Percentiles rank a stretch among this genome's conserved stretches.
phyloP scores from a whole-genome alignment of 2,329 filamentous ascomycete species.

The Myriosclerotinia scirpicola region DNA sequence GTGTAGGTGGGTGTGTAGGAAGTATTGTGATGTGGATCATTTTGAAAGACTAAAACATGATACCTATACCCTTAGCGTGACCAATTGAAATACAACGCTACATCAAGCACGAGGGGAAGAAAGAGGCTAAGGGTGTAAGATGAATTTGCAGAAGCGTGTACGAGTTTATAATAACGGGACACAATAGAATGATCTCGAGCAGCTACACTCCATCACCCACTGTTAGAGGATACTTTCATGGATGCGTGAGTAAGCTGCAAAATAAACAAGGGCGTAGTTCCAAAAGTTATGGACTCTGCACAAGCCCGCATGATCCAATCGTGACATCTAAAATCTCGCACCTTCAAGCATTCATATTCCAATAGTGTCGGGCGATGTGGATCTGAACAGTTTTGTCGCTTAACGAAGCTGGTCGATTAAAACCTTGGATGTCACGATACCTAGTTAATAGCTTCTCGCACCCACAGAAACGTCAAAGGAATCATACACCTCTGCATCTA shows the following conservation, averaged over 20 bases:
- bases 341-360: neutral
- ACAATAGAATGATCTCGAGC: neutral
- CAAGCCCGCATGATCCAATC: neutral
- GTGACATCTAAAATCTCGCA: neutral
- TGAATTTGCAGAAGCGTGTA: neutral
- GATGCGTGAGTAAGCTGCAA: no score
- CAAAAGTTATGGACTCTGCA: neutral
- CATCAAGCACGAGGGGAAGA: neutral
- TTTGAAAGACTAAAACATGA: neutral
- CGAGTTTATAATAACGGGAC: neutral
- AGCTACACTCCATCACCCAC: neutral
- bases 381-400: neutral
- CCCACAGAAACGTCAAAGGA: neutral
- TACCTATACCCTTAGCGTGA: neutral
- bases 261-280: neutral
- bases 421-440: no score
- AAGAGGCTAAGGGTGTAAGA: neutral
- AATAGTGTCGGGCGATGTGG: neutral
- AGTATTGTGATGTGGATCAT: neutral
- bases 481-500: no score
- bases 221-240: neutral
- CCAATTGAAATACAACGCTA: neutral
- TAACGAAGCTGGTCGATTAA: neutral
- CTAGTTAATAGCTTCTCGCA: no score
- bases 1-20: neutral